Percentiles rank a stretch among this genome's conserved stretches.
Evolutionary conservation across 177 flowering plant species (phyloP).

Genomic region (Vitis hybrid): DNA sequence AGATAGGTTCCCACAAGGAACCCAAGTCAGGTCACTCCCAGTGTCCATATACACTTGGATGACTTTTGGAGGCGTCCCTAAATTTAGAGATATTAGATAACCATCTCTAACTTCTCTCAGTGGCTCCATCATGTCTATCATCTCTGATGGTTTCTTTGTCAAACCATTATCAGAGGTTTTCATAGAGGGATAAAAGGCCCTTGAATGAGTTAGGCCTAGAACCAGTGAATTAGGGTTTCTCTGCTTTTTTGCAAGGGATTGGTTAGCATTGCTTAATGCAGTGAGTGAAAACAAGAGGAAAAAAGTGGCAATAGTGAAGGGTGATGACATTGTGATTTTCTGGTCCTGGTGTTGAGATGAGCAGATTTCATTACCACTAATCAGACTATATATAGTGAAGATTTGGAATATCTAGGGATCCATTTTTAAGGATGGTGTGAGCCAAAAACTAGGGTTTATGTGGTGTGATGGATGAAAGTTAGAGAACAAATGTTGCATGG

Average conservation of each 20-base stretch:
- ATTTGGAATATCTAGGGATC: background rate
- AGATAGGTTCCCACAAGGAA: conserved; percentile 68
- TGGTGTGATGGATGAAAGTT: too few species aligned
- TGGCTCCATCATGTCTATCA: conserved; percentile 50
- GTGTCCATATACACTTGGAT: conserved; percentile 74
- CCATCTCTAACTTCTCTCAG: conserved; percentile 66
- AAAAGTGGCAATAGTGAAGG: background rate
- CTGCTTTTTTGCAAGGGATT: conserved; percentile 32
- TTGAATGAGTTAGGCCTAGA: conserved; percentile 48
- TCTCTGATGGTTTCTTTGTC: conserved; percentile 21
- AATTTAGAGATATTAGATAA: conserved; percentile 52
- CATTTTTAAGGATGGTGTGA: too few species aligned
- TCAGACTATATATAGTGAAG: background rate
- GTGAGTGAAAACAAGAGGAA: background rate
- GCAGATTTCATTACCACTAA: background rate
- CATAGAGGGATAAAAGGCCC: conserved; percentile 18
- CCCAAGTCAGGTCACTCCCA: conserved; percentile 85
- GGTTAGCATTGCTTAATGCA: conserved; percentile 8
- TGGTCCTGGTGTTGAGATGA: background rate
- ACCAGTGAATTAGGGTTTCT: conserved; percentile 30
- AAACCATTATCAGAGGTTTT: conserved; percentile 5
- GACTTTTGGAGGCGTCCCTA: conserved; percentile 71
- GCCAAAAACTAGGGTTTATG: too few species aligned
- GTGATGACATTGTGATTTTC: background rate
- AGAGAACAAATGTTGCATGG: too few species aligned